Percentiles rank a stretch among this genome's conserved stretches.
phyloP scores from a whole-genome alignment of 306 rosid species.

The Ormosia semicastrata region DNA sequence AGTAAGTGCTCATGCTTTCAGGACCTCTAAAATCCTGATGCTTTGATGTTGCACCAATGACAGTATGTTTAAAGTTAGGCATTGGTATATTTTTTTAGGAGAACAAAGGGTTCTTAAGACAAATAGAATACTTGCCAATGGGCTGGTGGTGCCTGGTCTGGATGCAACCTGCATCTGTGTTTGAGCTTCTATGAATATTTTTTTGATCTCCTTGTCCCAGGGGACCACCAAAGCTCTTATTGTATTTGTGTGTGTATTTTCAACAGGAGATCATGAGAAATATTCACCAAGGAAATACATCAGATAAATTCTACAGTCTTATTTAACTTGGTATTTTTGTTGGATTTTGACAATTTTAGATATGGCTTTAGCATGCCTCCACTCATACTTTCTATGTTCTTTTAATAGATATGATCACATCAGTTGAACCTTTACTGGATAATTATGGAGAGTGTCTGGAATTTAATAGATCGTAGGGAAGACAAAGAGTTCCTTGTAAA shows the following conservation, averaged over 20 bases:
- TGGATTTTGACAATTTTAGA: neutral
- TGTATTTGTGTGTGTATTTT: neutral
- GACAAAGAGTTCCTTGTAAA: neutral
- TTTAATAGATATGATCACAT: neutral
- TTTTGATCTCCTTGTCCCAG: neutral
- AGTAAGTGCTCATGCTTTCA: conserved; percentile 46
- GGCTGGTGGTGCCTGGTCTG: neutral
- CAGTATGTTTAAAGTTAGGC: neutral
- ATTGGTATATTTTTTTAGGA: neutral
- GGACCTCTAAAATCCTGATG: conserved; percentile 13
- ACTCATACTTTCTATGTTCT: neutral
- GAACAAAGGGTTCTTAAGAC: neutral
- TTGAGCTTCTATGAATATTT: neutral
- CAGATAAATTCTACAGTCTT: neutral
- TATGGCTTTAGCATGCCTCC: neutral
- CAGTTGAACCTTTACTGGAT: neutral
- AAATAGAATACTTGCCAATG: neutral
- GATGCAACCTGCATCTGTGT: neutral
- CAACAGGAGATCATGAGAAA: neutral
- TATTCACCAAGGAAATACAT: neutral
- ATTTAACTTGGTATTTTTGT: neutral
- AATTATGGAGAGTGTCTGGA: neutral
- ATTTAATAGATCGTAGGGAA: neutral
- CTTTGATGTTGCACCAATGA: conserved; percentile 10
- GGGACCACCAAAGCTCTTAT: neutral